These are phyloP conservation scores for Corylus heterophylla DNA, from an alignment of 306 rosid genomes.

Conservation along the genomic window DNA sequence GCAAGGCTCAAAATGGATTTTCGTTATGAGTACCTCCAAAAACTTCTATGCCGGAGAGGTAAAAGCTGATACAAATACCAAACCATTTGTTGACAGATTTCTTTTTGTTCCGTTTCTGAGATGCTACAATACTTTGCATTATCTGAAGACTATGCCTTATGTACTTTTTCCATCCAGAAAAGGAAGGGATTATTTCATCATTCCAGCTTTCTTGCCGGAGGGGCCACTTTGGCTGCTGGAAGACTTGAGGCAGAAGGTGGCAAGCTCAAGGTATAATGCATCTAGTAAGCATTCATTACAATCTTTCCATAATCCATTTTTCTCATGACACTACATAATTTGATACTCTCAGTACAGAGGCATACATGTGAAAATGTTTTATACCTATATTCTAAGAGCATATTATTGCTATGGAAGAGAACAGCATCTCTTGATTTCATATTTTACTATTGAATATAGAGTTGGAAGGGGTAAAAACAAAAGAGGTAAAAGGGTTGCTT, in stretches of 20 bases:
- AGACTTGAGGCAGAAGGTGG: constrained; percentile 40
- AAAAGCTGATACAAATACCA: not conserved
- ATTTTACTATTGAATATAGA: not conserved
- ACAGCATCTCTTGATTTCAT: not conserved
- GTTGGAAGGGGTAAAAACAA: not conserved
- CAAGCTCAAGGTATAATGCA: constrained; percentile 35
- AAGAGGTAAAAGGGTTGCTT: not conserved
- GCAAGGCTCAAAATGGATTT: constrained; percentile 40
- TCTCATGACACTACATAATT: not conserved
- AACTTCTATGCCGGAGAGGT: constrained; percentile 41
- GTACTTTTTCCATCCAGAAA: constrained; percentile 24
- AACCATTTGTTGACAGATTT: not conserved
- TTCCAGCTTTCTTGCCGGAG: constrained; percentile 57
- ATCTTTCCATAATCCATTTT: not conserved
- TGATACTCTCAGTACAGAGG: not conserved
- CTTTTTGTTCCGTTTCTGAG: not conserved
- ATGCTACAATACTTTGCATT: not conserved
- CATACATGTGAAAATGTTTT: not conserved
- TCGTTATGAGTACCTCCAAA: constrained; percentile 38
- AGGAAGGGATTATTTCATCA: constrained; percentile 51
- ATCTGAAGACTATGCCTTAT: not conserved
- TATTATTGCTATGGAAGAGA: not conserved
- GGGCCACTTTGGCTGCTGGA: constrained; percentile 47
- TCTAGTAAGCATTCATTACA: not conserved
- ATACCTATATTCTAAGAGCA: not conserved